These are phyloP conservation scores for Lasiodiplodia hormozganensis DNA, from an alignment of 2,329 filamentous ascomycete genomes.

Conservation along the genomic window DNA sequence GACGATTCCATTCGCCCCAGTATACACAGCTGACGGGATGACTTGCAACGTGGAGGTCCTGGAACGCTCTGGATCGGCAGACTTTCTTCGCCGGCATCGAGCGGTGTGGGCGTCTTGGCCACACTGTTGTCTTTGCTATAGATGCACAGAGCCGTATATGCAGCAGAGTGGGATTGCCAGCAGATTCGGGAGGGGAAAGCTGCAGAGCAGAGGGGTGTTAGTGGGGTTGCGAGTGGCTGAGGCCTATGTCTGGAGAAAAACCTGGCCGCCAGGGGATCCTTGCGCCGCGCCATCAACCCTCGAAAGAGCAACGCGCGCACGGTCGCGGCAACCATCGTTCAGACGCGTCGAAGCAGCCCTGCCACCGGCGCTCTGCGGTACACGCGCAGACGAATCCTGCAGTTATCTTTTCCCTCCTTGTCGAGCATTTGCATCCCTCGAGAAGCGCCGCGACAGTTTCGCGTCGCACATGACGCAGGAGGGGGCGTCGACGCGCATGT, in stretches of 20 bases:
- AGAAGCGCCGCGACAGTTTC: constrained; percentile 6
- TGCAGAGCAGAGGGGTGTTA: not conserved
- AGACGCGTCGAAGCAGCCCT: constrained; percentile 4
- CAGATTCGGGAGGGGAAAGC: not conserved
- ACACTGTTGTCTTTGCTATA: constrained; percentile 7
- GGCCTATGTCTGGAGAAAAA: constrained; percentile 15
- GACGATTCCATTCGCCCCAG: not conserved
- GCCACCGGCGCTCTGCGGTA: not conserved
- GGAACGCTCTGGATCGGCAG: constrained; percentile 9
- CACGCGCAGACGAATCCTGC: not conserved
- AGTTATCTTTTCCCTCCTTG: not conserved
- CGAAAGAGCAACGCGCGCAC: constrained; percentile 14
- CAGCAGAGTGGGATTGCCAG: constrained; percentile 8
- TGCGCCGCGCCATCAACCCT: constrained; percentile 1
- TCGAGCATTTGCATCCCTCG: not conserved
- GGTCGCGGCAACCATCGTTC: not conserved
- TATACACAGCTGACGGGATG: constrained; percentile 2
- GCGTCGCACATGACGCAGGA: not conserved
- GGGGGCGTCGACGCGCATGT: not conserved
- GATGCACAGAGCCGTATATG: constrained; percentile 5
- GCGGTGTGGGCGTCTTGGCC: constrained; percentile 11
- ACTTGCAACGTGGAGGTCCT: constrained; percentile 8
- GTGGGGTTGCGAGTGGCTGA: not conserved
- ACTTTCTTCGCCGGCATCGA: not conserved
- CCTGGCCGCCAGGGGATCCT: constrained; percentile 6